Percentiles rank a stretch among this genome's conserved stretches.
Conservation (phyloP, 176 grass and related monocot genomes). For the Carex pumila region DNA sequence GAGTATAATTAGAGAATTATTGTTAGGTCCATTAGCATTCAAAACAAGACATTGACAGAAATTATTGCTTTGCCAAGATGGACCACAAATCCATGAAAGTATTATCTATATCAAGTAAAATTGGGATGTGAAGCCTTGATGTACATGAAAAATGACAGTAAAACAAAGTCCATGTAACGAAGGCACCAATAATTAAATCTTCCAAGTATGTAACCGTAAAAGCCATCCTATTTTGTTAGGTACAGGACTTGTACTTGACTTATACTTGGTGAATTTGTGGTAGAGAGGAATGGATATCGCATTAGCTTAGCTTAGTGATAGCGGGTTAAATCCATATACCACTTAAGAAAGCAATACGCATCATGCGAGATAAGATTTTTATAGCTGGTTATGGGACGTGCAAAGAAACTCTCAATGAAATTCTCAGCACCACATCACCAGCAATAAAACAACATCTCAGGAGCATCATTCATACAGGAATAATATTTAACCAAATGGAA, state of each 20-base stretch:
- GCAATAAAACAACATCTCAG: not conserved
- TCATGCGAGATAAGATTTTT: slow-evolving; percentile 8
- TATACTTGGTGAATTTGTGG: not conserved
- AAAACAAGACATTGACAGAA: slow-evolving; percentile 1
- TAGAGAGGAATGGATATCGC: not conserved
- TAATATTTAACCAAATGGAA: not conserved
- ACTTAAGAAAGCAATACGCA: not conserved
- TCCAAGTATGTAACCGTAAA: slow-evolving; percentile 27
- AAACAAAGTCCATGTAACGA: slow-evolving; percentile 15
- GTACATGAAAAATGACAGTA: slow-evolving; percentile 12
- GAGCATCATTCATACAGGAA: not conserved
- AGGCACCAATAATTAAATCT: slow-evolving; percentile 20
- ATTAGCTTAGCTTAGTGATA: not conserved
- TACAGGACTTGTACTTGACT: slow-evolving; percentile 13
- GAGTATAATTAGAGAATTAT: not conserved
- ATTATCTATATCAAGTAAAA: not conserved
- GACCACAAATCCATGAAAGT: not conserved
- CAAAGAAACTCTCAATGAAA: slow-evolving; percentile 22
- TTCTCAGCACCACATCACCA: slow-evolving; percentile 64
- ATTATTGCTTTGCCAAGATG: slow-evolving; percentile 12
- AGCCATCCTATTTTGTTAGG: slow-evolving; percentile 18
- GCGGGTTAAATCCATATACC: not conserved
- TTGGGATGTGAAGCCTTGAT: slow-evolving; percentile 17
- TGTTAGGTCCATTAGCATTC: slow-evolving; percentile 8
- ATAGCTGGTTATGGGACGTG: slow-evolving; percentile 57